Evolutionary conservation across 805 yeast species (phyloP).

Genomic region (Metschnikowia sp.): DNA sequence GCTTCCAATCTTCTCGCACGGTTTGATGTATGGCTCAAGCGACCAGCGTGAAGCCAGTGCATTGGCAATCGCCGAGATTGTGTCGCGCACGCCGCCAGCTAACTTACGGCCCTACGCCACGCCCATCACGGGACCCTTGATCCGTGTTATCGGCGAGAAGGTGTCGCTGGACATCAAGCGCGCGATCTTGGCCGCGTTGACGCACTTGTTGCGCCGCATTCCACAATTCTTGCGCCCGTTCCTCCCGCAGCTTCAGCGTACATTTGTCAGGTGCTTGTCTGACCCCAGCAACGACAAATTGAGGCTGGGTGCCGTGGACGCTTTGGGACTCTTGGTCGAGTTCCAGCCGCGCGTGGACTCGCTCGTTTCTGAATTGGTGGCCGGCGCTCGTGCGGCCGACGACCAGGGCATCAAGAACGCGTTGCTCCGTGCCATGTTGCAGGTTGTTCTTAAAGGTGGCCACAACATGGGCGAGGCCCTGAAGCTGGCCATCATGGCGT

Average conservation of each 20-base stretch:
- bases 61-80: conserved; percentile 80
- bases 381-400: conserved; percentile 66
- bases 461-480: conserved; percentile 70
- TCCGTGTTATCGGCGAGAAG: conserved; percentile 96
- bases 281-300: conserved; percentile 72
- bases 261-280: conserved; percentile 86
- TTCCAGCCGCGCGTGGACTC: conserved; percentile 95
- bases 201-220: conserved; percentile 71
- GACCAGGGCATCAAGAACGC: conserved; percentile 76
- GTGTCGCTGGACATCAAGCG: conserved; percentile 88
- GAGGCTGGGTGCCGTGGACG: conserved; percentile 82
- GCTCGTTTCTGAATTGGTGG: conserved; percentile 74
- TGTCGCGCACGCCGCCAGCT: conserved; percentile 80
- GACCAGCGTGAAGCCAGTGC: conserved; percentile 87
- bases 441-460: conserved; percentile 80
- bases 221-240: conserved; percentile 93
- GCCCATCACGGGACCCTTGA: conserved; percentile 92
- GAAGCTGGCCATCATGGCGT: conserved; percentile 60
- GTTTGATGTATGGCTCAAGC: conserved; percentile 87
- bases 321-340: conserved; percentile 81
- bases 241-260: conserved; percentile 95
- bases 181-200: conserved; percentile 85
- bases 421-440: conserved; percentile 79
- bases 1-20: conserved; percentile 89
- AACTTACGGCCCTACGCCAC: conserved; percentile 86